Base-by-base conservation (phyloP, 179 eudicot species). In the Actinidia polygama region DNA sequence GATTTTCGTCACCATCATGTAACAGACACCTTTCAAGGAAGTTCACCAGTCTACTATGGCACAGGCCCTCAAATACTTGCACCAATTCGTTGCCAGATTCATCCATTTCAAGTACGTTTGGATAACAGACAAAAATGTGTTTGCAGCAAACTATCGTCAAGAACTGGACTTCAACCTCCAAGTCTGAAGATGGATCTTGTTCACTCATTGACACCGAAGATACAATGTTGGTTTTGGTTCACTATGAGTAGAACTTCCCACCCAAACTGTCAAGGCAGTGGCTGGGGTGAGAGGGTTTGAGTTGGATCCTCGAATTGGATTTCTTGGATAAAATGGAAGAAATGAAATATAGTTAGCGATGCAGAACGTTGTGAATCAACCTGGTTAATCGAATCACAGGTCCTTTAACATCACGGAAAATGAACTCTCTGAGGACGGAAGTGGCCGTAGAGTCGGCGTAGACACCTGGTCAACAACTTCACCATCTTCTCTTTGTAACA, bases 11-110 rank as follows among this genome's bases (percentile, higher is more conserved):
- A 46, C 93, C 99, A 84, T 97, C 98, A 44, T 98, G 98, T 85
- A 93, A 77, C 79, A 97, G 96, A 71, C 99, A 98, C 86, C 99
- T 92, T 85, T 97, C 99, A 36, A 97, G 91, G 75, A 95, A 95
- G 91, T 93, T 97, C 98, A 96, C 93, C 67, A 97, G 88, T 89
- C 99, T 97, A 85, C 93, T 85, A 51, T 95, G 92, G 91, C 99
- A 95, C 81, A 97, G 88, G 67, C 99, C 99, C 90, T 97, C 98
- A 83, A 97, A 95, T 62, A 91, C 97, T 83, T 95, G 84, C 40
- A 93, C 91, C 68, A 95, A 91, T 85, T 97, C 98, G 87, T 95
- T 95, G 78, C 99, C 97, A 83, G 91, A 87, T 85, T 95, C 96
- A 88, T 97, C 96, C 46, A 93, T 88, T 82, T 95, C 95, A 78